phyloP scores from a whole-genome alignment of 257 asterid species.

The Misopates orontium region DNA sequence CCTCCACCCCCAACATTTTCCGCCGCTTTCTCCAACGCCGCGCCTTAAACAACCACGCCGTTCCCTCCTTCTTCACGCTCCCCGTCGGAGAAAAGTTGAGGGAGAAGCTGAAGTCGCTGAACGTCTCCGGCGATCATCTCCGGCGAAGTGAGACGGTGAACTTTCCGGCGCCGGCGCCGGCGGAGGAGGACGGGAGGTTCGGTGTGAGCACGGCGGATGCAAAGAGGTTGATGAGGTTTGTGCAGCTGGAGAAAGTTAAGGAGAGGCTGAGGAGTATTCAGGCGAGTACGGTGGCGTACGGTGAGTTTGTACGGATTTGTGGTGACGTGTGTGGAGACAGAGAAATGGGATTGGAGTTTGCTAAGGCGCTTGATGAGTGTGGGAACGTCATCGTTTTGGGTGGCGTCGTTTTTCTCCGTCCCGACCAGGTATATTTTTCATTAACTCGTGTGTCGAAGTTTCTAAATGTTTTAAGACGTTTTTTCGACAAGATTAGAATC shows the following conservation, averaged over 20 bases:
- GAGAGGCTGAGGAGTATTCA: conserved; percentile 45
- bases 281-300: conserved; percentile 55
- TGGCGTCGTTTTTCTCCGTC: conserved; percentile 71
- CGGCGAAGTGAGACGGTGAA: conserved; percentile 33
- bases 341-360: conserved; percentile 60
- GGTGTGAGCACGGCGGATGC: conserved; percentile 45
- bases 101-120: conserved; percentile 48
- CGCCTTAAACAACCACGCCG: conserved; percentile 47
- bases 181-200: conserved; percentile 22
- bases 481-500: too few species aligned
- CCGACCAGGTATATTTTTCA: conserved; percentile 56
- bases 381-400: conserved; percentile 81
- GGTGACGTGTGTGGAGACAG: conserved; percentile 39
- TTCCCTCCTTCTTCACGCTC: conserved; percentile 53
- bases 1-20: conserved; percentile 32
- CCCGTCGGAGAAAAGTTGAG: conserved; percentile 71
- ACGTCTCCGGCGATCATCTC: conserved; percentile 35
- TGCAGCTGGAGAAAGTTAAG: conserved; percentile 54
- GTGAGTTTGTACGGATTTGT: conserved; percentile 55
- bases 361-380: conserved; percentile 64
- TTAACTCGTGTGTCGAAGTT: neutral
- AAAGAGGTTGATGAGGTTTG: conserved; percentile 48
- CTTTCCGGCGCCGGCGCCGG: conserved; percentile 28
- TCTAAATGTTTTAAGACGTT: too few species aligned
- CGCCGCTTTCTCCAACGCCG: conserved; percentile 54